Evolutionary conservation across 208 protist species (phyloP).

Genomic region (Leishmania braziliensis): DNA sequence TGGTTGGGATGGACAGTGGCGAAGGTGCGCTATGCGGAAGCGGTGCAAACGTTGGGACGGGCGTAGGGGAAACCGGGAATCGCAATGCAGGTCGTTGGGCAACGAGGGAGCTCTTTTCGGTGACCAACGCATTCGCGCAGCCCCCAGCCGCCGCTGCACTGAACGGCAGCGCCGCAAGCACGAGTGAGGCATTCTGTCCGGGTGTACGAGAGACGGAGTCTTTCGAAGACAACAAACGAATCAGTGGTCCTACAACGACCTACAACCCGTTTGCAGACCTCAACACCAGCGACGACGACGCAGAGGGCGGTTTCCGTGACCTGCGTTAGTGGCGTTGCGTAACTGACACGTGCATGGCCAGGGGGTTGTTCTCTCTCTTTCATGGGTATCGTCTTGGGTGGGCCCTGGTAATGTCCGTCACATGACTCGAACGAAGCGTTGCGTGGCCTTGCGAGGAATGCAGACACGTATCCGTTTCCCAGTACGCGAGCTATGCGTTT

Average conservation of each 20-base stretch:
- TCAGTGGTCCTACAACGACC: not conserved
- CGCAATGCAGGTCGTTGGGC: not conserved
- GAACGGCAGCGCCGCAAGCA: not conserved
- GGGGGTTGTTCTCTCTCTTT: not conserved
- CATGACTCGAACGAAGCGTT: not conserved
- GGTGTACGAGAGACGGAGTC: not conserved
- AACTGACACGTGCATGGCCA: too few species aligned
- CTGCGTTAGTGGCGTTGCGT: conserved; percentile 7
- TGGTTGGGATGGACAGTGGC: not conserved
- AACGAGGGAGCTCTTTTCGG: not conserved
- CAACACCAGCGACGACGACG: conserved; percentile 11
- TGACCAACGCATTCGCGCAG: not conserved
- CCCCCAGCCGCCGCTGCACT: not conserved
- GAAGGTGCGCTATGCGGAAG: not conserved
- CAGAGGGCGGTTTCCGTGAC: conserved; percentile 17
- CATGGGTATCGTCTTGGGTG: not conserved
- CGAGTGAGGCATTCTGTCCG: not conserved
- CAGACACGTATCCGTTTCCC: not conserved
- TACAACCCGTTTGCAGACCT: conserved; percentile 29
- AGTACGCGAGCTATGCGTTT: not conserved
- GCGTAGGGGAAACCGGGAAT: not conserved
- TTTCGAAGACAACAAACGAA: not conserved
- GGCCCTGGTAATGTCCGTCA: not conserved
- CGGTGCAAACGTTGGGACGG: not conserved
- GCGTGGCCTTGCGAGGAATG: not conserved